Conservation (phyloP, 169 alveolate genomes). For the Plasmodium vivax region DNA sequence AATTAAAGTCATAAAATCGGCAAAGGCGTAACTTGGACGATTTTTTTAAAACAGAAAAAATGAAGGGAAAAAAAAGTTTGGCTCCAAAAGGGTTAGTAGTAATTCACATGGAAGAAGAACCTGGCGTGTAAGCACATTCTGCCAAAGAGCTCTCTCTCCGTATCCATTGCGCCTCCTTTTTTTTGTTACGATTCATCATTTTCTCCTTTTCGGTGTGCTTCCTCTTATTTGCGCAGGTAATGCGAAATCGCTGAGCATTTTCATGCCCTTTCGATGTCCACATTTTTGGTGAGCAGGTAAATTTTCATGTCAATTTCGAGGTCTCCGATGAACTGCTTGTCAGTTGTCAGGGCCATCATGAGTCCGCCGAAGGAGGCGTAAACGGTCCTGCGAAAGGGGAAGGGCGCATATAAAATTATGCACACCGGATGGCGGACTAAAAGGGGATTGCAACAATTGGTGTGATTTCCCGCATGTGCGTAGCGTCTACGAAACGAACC, state of each 20-base stretch:
- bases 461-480: not conserved
- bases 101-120: not conserved
- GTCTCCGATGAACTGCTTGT: constrained; percentile 92
- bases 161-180: not conserved
- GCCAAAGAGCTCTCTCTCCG: not conserved
- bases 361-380: constrained; percentile 93
- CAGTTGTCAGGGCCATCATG: constrained; percentile 92
- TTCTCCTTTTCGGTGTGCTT: not conserved
- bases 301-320: constrained; percentile 91
- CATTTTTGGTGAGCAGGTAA: constrained; percentile 84
- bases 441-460: not conserved
- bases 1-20: not conserved
- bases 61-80: not conserved
- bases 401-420: not conserved
- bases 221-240: not conserved
- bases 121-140: not conserved
- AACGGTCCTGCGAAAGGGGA: constrained; percentile 77
- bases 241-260: not conserved
- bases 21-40: not conserved
- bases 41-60: not conserved
- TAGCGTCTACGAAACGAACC: constrained; percentile 73
- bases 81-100: not conserved
- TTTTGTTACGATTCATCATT: not conserved
- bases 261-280: constrained; percentile 70
- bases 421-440: not conserved